phyloP scores from a whole-genome alignment of 139 green algal species.

The Penium margaritaceum region DNA sequence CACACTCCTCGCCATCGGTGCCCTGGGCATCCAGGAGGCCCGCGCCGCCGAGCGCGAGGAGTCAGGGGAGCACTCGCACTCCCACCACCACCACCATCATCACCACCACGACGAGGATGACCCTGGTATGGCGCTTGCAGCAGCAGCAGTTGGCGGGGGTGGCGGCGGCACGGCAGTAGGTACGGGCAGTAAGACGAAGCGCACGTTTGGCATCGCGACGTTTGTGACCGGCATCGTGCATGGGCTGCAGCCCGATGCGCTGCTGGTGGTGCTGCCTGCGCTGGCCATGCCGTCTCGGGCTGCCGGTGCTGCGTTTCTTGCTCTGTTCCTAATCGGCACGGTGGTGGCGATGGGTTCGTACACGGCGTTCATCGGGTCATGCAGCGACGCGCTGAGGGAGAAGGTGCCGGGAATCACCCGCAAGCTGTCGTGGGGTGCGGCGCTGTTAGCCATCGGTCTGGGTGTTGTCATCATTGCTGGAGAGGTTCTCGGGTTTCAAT shows the following conservation, averaged over 20 bases:
- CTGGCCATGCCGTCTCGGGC: slow-evolving; percentile 83
- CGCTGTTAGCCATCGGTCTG: slow-evolving; percentile 29
- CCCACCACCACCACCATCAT: too few species aligned
- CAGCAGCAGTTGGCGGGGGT: not conserved
- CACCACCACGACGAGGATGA: slow-evolving; percentile 8
- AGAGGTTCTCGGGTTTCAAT: not conserved
- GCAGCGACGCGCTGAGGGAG: slow-evolving; percentile 32
- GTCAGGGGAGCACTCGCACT: not conserved
- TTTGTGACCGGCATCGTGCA: slow-evolving; percentile 87
- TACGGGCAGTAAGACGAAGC: not conserved
- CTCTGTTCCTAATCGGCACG: slow-evolving; percentile 92
- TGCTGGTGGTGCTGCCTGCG: slow-evolving; percentile 92
- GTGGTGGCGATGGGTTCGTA: slow-evolving; percentile 90
- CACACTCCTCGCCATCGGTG: slow-evolving; percentile 85
- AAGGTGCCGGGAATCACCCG: slow-evolving; percentile 42
- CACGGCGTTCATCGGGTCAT: slow-evolving; percentile 59
- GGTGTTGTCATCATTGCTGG: slow-evolving; percentile 10
- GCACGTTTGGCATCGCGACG: slow-evolving; percentile 60
- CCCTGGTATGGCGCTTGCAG: not conserved
- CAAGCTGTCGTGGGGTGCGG: slow-evolving; percentile 33
- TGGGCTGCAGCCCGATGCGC: slow-evolving; percentile 88
- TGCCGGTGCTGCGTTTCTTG: slow-evolving; percentile 77
- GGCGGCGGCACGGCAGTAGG: not conserved
- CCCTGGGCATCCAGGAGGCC: slow-evolving; percentile 79
- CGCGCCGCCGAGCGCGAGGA: not conserved